phyloP scores from a whole-genome alignment of 495 filamentous ascomycete species.

The Neurospora discreta region DNA sequence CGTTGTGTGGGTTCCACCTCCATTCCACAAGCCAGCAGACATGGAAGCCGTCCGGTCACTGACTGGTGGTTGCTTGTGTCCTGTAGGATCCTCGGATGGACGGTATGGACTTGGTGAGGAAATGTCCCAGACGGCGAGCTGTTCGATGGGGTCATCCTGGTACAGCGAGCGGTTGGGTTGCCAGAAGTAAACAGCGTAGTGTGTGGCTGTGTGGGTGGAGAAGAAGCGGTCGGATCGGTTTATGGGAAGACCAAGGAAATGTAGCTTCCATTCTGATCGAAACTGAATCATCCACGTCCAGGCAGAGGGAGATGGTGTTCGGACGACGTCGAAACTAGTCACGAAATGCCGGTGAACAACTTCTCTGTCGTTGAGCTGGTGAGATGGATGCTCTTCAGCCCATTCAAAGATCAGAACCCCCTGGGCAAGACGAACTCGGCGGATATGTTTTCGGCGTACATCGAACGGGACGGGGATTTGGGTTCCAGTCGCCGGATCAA shows the following conservation, averaged over 20 bases:
- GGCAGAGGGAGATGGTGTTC: constrained; percentile 2
- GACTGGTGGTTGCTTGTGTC: constrained; percentile 23
- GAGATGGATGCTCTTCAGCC: constrained; percentile 48
- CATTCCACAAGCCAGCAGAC: constrained; percentile 18
- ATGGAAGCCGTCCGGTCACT: constrained; percentile 3
- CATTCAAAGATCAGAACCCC: constrained; percentile 53
- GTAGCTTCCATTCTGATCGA: constrained; percentile 61
- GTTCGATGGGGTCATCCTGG: constrained; percentile 50
- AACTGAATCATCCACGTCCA: constrained; percentile 37
- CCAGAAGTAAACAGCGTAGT: constrained; percentile 60
- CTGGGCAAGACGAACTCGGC: constrained; percentile 46
- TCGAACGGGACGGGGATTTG: constrained; percentile 45
- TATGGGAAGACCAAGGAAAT: constrained; percentile 50
- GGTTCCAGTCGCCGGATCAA: constrained; percentile 41
- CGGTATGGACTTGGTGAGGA: constrained; percentile 41
- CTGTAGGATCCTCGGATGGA: constrained; percentile 44
- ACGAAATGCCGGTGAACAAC: constrained; percentile 53
- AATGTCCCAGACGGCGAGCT: constrained; percentile 58
- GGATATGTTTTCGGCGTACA: constrained; percentile 40
- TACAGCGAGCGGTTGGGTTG: constrained; percentile 50
- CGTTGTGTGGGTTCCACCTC: background rate
- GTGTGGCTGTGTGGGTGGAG: constrained; percentile 48
- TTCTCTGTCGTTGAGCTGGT: constrained; percentile 47
- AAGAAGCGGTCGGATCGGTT: constrained; percentile 52
- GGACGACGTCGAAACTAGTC: constrained; percentile 46